These are phyloP conservation scores for Xanthoconium purpureum DNA, from an alignment of 768 basidiomycete genomes.

Conservation along the genomic window DNA sequence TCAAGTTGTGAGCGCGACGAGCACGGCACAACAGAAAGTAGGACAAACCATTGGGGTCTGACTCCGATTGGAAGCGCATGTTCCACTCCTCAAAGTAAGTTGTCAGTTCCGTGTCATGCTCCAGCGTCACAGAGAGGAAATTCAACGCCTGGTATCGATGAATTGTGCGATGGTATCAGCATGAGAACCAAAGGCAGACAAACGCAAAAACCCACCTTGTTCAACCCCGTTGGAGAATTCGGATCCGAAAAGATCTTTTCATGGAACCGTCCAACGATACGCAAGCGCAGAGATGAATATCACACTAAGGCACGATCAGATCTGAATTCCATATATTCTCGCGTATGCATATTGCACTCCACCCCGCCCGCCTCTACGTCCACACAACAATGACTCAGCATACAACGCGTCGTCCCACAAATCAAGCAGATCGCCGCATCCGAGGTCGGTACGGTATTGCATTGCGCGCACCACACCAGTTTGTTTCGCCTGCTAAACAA, in stretches of 20 bases:
- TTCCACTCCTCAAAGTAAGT: conserved; percentile 68
- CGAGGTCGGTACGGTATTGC: conserved; percentile 71
- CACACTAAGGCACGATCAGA: conserved; percentile 45
- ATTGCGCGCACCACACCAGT: conserved; percentile 69
- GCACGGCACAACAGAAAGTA: too few relatives aligned
- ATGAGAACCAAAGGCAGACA: background rate
- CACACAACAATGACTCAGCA: conserved; percentile 89
- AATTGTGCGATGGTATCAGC: conserved; percentile 1
- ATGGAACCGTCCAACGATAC: conserved; percentile 71
- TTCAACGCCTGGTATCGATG: conserved; percentile 49
- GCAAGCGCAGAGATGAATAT: conserved; percentile 72
- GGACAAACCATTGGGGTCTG: conserved; percentile 52
- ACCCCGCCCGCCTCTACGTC: conserved; percentile 61
- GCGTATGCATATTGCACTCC: conserved; percentile 93
- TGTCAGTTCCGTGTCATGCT: conserved; percentile 56
- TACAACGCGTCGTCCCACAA: conserved; percentile 83
- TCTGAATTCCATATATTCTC: conserved; percentile 56
- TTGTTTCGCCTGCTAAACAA: conserved; percentile 76
- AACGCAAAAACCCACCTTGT: conserved; percentile 46
- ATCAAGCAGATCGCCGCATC: conserved; percentile 91
- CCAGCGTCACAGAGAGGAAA: conserved; percentile 60
- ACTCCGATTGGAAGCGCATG: conserved; percentile 53
- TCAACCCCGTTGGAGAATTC: conserved; percentile 61
- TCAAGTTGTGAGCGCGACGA: background rate
- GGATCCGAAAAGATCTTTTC: conserved; percentile 76